Base-by-base conservation (phyloP, 2,329 filamentous ascomycete genomes). In the Cladosporium sp. region DNA sequence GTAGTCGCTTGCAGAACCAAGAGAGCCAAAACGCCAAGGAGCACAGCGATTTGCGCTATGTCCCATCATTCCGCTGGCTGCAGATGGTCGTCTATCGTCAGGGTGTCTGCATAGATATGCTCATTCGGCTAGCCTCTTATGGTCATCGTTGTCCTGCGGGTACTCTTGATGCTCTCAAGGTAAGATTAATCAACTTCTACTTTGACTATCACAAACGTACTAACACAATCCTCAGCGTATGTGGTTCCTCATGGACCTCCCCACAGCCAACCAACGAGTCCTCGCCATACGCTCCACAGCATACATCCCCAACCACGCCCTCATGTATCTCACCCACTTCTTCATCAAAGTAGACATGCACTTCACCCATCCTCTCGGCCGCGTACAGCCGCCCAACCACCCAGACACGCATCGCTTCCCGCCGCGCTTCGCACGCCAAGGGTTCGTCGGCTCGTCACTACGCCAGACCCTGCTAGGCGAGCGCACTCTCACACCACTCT, bases 191-290 rank as follows among this genome's bases (percentile, higher is more conserved):
- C 6, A 2, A 0, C 18, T 49, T 21, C 14, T 50, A 35, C 1
- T 6, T 3, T 28, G 12, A 23, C 23, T 29, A 52, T 31, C n/a
- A 8, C 12, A 5, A 37, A 33, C 12, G 81, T 82, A 1, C 77
- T 91, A 55, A 67, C 53, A 55, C 2, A 31, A 10, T 7, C 26
- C 67, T 11, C 82, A 86, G 71, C 90, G 91, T 72, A 80, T 92
- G 21, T 95, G 92, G 92, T 83, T 90, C 61, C 73, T 91, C 37
- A 87, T 92, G 80, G 90, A 93, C 72, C 79, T 89, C 4, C 79
- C 85, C 0, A 87, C 86, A 16, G 89, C 83, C 59, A 71, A 69
- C 0, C 79, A 84, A 16, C 86, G 91, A 0, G 76, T 82, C 6
- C 79, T 79, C 1, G 78, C 89, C 6, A 75, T 92, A 5, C 80